These are phyloP conservation scores for Ustilago nuda DNA, from an alignment of 1,284 basidiomycete genomes.

Conservation along the genomic window DNA sequence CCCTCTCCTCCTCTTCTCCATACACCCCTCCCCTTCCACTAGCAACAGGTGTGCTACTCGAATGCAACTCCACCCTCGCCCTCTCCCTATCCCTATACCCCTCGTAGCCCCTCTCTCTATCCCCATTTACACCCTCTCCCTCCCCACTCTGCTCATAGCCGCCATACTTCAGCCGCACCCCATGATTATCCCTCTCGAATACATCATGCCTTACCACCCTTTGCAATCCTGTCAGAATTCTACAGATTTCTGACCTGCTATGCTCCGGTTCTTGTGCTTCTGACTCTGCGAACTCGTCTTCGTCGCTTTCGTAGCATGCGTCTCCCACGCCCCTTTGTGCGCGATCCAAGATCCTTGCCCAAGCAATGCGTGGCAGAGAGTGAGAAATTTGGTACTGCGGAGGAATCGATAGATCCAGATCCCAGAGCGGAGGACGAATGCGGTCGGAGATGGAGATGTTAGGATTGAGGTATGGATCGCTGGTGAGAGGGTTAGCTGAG, in stretches of 20 bases:
- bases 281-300: constrained; percentile 54
- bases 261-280: constrained; percentile 51
- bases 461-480: constrained; percentile 40
- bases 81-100: constrained; percentile 6
- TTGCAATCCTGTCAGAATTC: constrained; percentile 49
- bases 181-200: constrained; percentile 40
- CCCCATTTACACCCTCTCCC: background rate
- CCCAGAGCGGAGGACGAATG: constrained; percentile 47
- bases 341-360: constrained; percentile 60
- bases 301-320: constrained; percentile 62
- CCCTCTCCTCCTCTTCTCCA: constrained; percentile 12
- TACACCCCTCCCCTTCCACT: constrained; percentile 2
- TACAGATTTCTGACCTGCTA: constrained; percentile 46
- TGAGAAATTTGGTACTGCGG: constrained; percentile 22
- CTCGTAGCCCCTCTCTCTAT: background rate
- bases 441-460: constrained; percentile 28
- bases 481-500: constrained; percentile 31
- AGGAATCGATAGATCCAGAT: constrained; percentile 47
- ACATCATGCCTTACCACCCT: constrained; percentile 41
- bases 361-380: constrained; percentile 50
- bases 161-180: constrained; percentile 26
- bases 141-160: constrained; percentile 12
- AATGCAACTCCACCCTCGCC: constrained; percentile 18
- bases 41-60: constrained; percentile 24
- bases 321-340: constrained; percentile 62